A percentile compares a stretch with the other conserved stretches of the same genome.
These are phyloP conservation scores for Zoysia matrella DNA, from an alignment of 202 grass and related monocot genomes.

Conservation along the genomic window DNA sequence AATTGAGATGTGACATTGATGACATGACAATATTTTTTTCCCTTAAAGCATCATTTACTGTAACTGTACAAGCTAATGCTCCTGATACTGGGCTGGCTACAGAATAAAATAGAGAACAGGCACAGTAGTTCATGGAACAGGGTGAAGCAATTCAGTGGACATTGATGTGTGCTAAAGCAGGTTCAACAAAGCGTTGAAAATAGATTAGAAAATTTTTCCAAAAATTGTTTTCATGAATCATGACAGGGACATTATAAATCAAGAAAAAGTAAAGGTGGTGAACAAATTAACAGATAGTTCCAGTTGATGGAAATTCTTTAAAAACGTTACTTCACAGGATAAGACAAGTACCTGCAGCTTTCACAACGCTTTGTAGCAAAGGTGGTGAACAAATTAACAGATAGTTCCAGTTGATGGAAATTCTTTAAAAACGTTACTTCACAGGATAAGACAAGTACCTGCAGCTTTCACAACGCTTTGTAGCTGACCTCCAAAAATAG, in stretches of 20 bases:
- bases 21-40: not conserved
- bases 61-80: not conserved
- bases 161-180: conserved; percentile 2
- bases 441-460: conserved; percentile 57
- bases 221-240: conserved; percentile 18
- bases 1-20: not conserved
- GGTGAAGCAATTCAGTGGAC: not conserved
- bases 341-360: conserved; percentile 74
- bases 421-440: not conserved
- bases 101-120: not conserved
- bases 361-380: conserved; percentile 80
- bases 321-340: conserved; percentile 1
- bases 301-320: not conserved
- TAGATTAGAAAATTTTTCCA: not conserved
- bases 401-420: not conserved
- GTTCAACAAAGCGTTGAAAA: not conserved
- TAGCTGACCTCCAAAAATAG: conserved; percentile 94
- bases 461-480: conserved; percentile 85
- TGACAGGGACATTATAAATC: not conserved
- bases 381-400: not conserved
- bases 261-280: not conserved
- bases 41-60: conserved; percentile 10
- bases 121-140: not conserved
- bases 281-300: not conserved
- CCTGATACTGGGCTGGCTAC: not conserved